Evolutionary conservation across 345 rosid genomes (phyloP), one percentile per base, ranked within the genome.

Genomic region (Rhodamnia argentea): DNA sequence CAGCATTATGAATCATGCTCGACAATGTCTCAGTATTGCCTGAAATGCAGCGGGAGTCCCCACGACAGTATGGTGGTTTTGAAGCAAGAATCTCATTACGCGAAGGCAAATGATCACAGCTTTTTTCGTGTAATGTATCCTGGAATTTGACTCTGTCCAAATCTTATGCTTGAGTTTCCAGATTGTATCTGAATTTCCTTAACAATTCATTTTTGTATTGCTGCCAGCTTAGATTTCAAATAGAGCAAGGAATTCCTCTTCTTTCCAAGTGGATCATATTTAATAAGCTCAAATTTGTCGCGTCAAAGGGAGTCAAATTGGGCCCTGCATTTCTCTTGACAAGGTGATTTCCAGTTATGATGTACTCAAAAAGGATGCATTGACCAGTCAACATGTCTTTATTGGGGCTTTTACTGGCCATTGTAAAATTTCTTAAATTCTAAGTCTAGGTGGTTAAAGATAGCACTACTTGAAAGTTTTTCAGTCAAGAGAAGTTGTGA

Each of bases 191-290:
- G 57, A 29, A 40, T 76, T 52, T 32, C 23, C 56, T 42, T 76
- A 2, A 74, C 27, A 52, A 22, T 27, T 76, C 53, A 29, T 23
- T 86, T 87, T 90, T 88, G 84, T 87, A 23, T 82, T 87, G 18
- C 88, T 88, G 89, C 57, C 97, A 97, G 99, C 89, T 94, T 86
- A 93, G 93, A 82, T 92, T 97, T 93, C 96, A 93, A 91, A 94
- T 95, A 87, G 99, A 97, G 86, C 99, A 97, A 91, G 99, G 99
- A 83, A 93, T 96, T 89, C 99, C 99, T 9, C 93, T 96, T 90
- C 91, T 96, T 58, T 93, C 98, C 22, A 96, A 91, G 92, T 97
- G 99, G 99, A 91, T 94, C 85, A 94, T 95, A 90, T 97, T 97
- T 91, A 97, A 97, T 84, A 93, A 95, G 75, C 95, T 97, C 91